Conservation (phyloP, 352 stramenopile genomes). For the Phytophthora cactorum region DNA sequence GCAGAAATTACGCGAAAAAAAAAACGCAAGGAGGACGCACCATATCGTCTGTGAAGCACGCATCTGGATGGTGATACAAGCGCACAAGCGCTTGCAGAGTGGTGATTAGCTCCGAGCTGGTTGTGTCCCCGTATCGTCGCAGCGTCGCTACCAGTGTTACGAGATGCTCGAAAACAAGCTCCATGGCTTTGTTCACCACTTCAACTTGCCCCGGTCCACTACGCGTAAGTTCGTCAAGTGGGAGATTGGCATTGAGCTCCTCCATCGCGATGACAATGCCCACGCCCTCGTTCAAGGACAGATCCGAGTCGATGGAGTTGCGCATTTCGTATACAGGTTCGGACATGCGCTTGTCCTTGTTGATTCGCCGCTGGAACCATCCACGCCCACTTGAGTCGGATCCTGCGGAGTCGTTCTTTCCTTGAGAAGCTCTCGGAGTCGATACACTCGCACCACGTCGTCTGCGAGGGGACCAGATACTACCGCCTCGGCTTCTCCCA, state of each 20-base stretch:
- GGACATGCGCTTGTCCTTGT: conserved; percentile 36
- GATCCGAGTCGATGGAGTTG: conserved; percentile 52
- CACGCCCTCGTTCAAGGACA: conserved; percentile 60
- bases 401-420: conserved; percentile 15
- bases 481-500: conserved; percentile 25
- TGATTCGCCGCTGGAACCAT: conserved; percentile 48
- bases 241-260: conserved; percentile 63
- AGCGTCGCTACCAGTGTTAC: conserved; percentile 40
- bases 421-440: conserved; percentile 27
- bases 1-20: background rate
- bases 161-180: conserved; percentile 58
- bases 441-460: conserved; percentile 15
- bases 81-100: conserved; percentile 61
- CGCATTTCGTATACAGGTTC: conserved; percentile 42
- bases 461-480: conserved; percentile 34
- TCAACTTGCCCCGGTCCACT: conserved; percentile 39
- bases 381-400: conserved; percentile 27
- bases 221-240: conserved; percentile 41
- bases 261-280: conserved; percentile 54
- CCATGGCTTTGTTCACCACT: conserved; percentile 51
- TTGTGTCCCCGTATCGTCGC: conserved; percentile 42
- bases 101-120: conserved; percentile 46
- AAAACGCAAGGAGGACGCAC: conserved; percentile 23
- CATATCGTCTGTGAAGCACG: conserved; percentile 46
- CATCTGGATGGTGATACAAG: conserved; percentile 51